A percentile compares a stretch with the other conserved stretches of the same genome.
Conservation (phyloP, 2,329 filamentous ascomycete genomes). For the Stemphylium lycopersici region DNA sequence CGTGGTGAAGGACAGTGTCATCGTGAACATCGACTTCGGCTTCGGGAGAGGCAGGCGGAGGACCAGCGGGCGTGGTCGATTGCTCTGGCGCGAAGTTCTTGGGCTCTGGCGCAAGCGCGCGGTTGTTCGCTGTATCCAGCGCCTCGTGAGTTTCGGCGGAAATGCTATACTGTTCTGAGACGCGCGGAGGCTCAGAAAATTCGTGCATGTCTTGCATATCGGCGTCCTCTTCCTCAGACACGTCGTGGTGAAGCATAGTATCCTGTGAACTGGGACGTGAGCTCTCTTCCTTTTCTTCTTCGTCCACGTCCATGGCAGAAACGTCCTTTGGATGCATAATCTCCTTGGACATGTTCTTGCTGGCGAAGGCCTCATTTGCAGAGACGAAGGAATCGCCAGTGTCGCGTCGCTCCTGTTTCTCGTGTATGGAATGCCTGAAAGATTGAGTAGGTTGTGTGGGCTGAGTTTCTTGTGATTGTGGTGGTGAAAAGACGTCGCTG, state of each 20-base stretch:
- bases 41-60: slow-evolving; percentile 25
- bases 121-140: slow-evolving; percentile 34
- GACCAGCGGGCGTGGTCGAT: slow-evolving; percentile 29
- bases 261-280: slow-evolving; percentile 30
- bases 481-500: slow-evolving; percentile 41
- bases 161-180: slow-evolving; percentile 42
- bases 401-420: slow-evolving; percentile 38
- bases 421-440: slow-evolving; percentile 32
- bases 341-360: slow-evolving; percentile 39
- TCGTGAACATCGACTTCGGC: slow-evolving; percentile 20
- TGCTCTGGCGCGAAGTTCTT: slow-evolving; percentile 27
- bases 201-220: slow-evolving; percentile 27
- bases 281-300: slow-evolving; percentile 28
- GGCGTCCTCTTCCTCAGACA: slow-evolving; percentile 26
- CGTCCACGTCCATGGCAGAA: slow-evolving; percentile 43
- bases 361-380: slow-evolving; percentile 52
- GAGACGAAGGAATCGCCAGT: slow-evolving; percentile 57
- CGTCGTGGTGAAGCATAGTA: slow-evolving; percentile 35
- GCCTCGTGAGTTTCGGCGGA: slow-evolving; percentile 42
- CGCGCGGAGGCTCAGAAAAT: slow-evolving; percentile 30
- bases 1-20: slow-evolving; percentile 40
- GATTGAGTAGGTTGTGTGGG: slow-evolving; percentile 40
- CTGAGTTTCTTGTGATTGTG: slow-evolving; percentile 42
- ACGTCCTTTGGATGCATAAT: slow-evolving; percentile 26
- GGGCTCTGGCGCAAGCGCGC: slow-evolving; percentile 29